A percentile compares a stretch with the other conserved stretches of the same genome.
Evolutionary conservation across 2,329 filamentous ascomycete genomes (phyloP).

Genomic region (Colletotrichum sp.): DNA sequence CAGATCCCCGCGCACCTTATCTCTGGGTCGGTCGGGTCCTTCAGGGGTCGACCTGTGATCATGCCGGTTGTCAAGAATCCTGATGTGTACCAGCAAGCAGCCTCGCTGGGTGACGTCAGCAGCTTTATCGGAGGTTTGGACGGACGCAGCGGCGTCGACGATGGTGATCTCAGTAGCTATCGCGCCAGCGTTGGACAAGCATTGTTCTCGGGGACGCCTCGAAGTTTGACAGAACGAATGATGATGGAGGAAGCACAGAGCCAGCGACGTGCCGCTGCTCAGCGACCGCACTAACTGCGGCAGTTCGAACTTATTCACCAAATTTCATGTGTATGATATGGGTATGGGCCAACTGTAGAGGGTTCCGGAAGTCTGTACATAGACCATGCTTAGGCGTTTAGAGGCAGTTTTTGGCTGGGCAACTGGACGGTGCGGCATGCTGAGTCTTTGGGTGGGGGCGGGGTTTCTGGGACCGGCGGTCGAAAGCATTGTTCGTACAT

Average conservation of each 20-base stretch:
- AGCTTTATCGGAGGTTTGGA: conserved; percentile 60
- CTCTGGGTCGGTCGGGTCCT: conserved; percentile 54
- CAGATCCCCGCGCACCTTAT: conserved; percentile 26
- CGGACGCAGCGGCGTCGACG: conserved; percentile 54
- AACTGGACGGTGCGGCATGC: conserved; percentile 13
- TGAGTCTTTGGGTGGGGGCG: background rate
- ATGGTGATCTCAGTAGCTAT: conserved; percentile 48
- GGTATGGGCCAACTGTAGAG: conserved; percentile 14
- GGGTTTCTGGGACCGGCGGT: conserved; percentile 2
- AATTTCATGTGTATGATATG: conserved; percentile 9
- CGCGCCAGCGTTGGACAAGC: conserved; percentile 43
- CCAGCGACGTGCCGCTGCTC: conserved; percentile 24
- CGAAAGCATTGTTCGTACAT: conserved; percentile 5
- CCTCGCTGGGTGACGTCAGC: conserved; percentile 51
- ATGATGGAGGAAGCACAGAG: conserved; percentile 52
- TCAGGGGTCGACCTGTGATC: conserved; percentile 56
- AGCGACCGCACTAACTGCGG: conserved; percentile 10
- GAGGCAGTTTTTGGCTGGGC: conserved; percentile 4
- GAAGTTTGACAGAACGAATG: conserved; percentile 53
- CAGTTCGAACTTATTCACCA: background rate
- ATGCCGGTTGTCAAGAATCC: conserved; percentile 57
- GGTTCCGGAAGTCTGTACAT: conserved; percentile 17
- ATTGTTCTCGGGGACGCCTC: conserved; percentile 48
- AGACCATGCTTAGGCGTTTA: conserved; percentile 16
- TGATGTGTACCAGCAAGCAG: conserved; percentile 53